Evolutionary conservation across 1,284 basidiomycete genomes (phyloP).

Genomic region (Agaricales sp.): DNA sequence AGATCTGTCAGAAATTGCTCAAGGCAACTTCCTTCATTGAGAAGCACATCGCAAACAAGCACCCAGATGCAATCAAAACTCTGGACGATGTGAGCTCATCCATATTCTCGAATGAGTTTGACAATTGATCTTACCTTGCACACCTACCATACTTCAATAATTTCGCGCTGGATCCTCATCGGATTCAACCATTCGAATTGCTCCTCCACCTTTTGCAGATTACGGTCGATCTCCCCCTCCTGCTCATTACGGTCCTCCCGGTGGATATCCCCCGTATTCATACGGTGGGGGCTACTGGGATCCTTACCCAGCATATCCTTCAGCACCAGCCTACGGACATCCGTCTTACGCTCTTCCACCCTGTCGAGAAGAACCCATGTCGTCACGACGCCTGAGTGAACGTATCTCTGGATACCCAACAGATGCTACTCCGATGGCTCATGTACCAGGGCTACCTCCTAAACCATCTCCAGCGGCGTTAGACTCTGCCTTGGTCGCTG

Average conservation of each 20-base stretch:
- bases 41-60: slow-evolving; percentile 89
- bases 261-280: slow-evolving; percentile 17
- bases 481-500: slow-evolving; percentile 43
- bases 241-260: slow-evolving; percentile 32
- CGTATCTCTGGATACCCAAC: slow-evolving; percentile 66
- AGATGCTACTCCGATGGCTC: slow-evolving; percentile 41
- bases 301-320: slow-evolving; percentile 21
- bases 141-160: slow-evolving; percentile 87
- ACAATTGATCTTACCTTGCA: slow-evolving; percentile 11
- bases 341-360: slow-evolving; percentile 24
- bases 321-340: slow-evolving; percentile 17
- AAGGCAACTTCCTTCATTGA: slow-evolving; percentile 92
- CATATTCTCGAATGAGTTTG: slow-evolving; percentile 6
- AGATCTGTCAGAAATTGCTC: slow-evolving; percentile 91
- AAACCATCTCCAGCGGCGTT: slow-evolving; percentile 55
- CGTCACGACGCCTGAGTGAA: slow-evolving; percentile 50
- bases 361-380: slow-evolving; percentile 44
- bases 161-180: slow-evolving; percentile 88
- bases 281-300: slow-evolving; percentile 44
- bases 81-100: slow-evolving; percentile 59
- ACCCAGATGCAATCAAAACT: slow-evolving; percentile 66
- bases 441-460: slow-evolving; percentile 62
- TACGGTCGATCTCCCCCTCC: slow-evolving; percentile 12
- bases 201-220: slow-evolving; percentile 47
- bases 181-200: slow-evolving; percentile 76